phyloP scores from a whole-genome alignment of 139 green algal species.

The Desmodesmus armatus region DNA sequence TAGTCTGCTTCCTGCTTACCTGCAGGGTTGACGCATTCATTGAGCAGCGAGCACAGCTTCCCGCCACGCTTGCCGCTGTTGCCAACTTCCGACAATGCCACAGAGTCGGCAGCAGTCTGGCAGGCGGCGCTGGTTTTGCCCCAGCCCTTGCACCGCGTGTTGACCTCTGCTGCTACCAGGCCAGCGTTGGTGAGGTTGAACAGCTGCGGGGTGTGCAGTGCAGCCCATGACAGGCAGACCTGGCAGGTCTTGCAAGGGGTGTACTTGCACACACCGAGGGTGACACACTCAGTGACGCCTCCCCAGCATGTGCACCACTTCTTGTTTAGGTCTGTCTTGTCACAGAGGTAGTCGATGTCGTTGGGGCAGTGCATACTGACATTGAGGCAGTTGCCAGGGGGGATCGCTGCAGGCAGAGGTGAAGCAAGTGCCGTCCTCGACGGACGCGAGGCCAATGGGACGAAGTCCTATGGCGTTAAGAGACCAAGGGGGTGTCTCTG shows the following conservation, averaged over 20 bases:
- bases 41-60: neutral
- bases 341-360: neutral
- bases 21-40: slow-evolving; percentile 22
- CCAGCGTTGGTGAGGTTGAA: neutral
- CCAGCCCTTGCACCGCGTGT: neutral
- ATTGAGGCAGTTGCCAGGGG: neutral
- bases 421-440: neutral
- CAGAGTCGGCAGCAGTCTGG: neutral
- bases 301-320: slow-evolving; percentile 8
- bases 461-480: no score
- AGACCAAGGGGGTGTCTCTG: no score
- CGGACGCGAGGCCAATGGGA: no score
- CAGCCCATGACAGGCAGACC: neutral
- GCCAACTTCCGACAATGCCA: neutral
- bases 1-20: no score
- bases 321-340: neutral
- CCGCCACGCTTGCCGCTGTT: slow-evolving; percentile 21
- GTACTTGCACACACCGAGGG: neutral
- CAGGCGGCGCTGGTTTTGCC: neutral
- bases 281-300: slow-evolving; percentile 4
- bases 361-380: slow-evolving; percentile 7
- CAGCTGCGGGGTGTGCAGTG: neutral
- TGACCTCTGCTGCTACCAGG: neutral
- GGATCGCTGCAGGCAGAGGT: neutral
- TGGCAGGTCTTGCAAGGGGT: neutral